Conservation (phyloP, 73 alveolate genomes). For the Uronychia setigera region DNA sequence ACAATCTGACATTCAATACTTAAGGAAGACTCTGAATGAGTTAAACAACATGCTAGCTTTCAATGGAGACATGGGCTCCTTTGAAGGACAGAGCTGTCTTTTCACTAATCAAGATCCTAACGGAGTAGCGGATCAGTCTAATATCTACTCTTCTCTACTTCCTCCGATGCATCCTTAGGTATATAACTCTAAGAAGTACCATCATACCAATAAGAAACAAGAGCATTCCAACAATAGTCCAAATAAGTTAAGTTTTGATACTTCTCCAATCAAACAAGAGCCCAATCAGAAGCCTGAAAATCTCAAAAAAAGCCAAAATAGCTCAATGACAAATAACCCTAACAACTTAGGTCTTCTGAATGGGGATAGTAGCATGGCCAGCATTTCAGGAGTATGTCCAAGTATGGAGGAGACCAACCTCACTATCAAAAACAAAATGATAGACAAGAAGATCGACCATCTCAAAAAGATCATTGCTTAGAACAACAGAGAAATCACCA, state of each 20-base stretch:
- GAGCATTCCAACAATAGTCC: not conserved
- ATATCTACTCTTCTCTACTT: not conserved
- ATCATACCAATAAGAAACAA: too few species aligned
- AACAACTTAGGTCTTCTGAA: not conserved
- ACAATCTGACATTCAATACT: not conserved
- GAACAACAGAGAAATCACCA: not conserved
- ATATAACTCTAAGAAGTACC: not conserved
- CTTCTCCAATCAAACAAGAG: not conserved
- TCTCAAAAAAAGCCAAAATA: not conserved
- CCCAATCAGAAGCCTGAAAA: too few species aligned
- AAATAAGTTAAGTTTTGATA: too few species aligned
- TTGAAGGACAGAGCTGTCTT: not conserved
- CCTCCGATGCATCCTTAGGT: not conserved
- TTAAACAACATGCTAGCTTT: not conserved
- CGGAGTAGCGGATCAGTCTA: too few species aligned
- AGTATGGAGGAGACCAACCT: not conserved
- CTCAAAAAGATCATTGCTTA: not conserved
- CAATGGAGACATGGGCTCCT: not conserved
- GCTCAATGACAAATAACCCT: not conserved
- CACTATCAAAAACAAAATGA: not conserved
- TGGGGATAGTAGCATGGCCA: constrained; percentile 1
- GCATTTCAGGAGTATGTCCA: not conserved
- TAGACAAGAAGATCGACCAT: not conserved
- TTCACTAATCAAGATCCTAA: not conserved
- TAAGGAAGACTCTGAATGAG: not conserved